Evolutionary conservation across 108 stramenopile species (phyloP).

Genomic region (Pseudonitzschia pungens): DNA sequence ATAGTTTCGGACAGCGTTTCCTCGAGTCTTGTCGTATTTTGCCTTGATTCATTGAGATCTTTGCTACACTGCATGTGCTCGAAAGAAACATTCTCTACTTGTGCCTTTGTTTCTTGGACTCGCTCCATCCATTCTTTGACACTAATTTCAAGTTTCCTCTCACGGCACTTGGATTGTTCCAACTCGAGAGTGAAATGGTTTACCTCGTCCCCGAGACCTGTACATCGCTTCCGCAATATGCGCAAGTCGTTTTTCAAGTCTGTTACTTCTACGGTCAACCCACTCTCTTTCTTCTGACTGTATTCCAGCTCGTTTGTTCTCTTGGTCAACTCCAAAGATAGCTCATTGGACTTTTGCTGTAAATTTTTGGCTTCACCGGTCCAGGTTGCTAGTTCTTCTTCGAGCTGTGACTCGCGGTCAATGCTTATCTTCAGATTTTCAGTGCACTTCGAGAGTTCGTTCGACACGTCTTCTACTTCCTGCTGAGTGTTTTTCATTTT

Average conservation of each 20-base stretch:
- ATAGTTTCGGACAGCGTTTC: constrained; percentile 2
- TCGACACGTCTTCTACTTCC: constrained; percentile 21
- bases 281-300: constrained; percentile 9
- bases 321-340: constrained; percentile 19
- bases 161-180: constrained; percentile 8
- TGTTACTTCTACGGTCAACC: constrained; percentile 16
- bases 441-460: constrained; percentile 20
- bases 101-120: constrained; percentile 9
- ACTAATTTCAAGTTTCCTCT: constrained; percentile 5
- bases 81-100: neutral
- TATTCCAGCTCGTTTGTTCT: constrained; percentile 19
- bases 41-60: constrained; percentile 8
- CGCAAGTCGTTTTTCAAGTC: constrained; percentile 4
- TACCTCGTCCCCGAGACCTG: constrained; percentile 4
- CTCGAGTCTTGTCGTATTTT: neutral
- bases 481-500: constrained; percentile 24
- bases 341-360: constrained; percentile 29
- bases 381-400: constrained; percentile 33
- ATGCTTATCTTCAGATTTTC: constrained; percentile 27
- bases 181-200: neutral
- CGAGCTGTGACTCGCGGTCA: constrained; percentile 31
- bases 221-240: constrained; percentile 9
- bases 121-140: constrained; percentile 23
- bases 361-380: constrained; percentile 22
- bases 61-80: neutral